Evolutionary conservation across 441 rosid species (phyloP).

Genomic region (Breynia disticha): DNA sequence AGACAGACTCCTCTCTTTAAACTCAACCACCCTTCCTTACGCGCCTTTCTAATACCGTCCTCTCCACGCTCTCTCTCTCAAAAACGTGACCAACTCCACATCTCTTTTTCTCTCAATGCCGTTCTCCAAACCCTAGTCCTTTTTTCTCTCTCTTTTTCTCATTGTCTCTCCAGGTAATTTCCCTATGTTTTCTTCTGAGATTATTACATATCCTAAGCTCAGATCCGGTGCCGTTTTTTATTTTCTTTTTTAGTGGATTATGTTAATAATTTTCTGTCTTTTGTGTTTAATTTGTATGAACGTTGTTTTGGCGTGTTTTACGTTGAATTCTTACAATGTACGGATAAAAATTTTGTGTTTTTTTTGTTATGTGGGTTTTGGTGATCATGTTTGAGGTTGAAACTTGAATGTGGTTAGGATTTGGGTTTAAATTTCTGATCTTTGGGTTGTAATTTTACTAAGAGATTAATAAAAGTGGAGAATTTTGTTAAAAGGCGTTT

Average conservation of each 20-base stretch:
- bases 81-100: conserved; percentile 5
- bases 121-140: not conserved
- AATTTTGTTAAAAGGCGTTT: conserved; percentile 1
- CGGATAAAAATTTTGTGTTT: conserved; percentile 2
- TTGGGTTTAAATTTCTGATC: not conserved
- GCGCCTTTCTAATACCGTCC: not conserved
- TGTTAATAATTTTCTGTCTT: too few species aligned
- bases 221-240: too few species aligned
- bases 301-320: not conserved
- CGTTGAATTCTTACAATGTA: conserved; percentile 27
- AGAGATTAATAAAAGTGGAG: not conserved
- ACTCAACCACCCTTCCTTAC: not conserved
- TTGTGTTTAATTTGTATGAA: too few species aligned
- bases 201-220: too few species aligned
- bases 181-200: too few species aligned
- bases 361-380: not conserved
- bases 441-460: not conserved
- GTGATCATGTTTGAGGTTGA: conserved; percentile 10
- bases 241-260: too few species aligned
- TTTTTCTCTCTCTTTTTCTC: too few species aligned
- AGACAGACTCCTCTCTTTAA: not conserved
- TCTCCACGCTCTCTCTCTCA: not conserved
- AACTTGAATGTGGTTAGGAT: not conserved
- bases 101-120: too few species aligned
- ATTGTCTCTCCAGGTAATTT: too few species aligned